These are phyloP conservation scores for Pseudogymnoascus verrucosus DNA, from an alignment of 2,329 filamentous ascomycete species.

Conservation along the genomic window DNA sequence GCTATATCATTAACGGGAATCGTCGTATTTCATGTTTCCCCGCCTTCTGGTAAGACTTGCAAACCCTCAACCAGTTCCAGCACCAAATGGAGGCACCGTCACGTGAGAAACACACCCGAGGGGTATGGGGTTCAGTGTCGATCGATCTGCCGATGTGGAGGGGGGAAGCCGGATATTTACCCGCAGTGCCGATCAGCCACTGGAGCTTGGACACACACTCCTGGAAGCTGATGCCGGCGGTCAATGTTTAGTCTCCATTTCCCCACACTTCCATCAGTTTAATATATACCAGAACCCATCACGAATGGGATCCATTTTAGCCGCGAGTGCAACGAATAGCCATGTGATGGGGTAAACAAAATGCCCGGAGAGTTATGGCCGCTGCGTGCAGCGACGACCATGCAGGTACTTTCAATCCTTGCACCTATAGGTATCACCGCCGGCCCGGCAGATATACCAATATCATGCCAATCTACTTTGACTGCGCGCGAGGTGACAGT, in stretches of 20 bases:
- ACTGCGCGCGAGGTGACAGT: no score
- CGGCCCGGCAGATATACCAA: neutral
- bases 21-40: neutral
- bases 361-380: neutral
- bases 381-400: neutral
- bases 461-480: neutral
- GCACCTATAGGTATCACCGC: neutral
- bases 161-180: neutral
- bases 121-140: neutral
- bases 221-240: neutral
- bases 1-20: neutral
- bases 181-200: slow-evolving; percentile 5
- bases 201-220: neutral
- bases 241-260: neutral
- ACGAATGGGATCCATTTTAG: neutral
- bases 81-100: neutral
- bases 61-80: neutral
- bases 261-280: neutral
- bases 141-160: neutral
- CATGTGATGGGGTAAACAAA: slow-evolving; percentile 3
- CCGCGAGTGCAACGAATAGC: neutral
- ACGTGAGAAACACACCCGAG: neutral
- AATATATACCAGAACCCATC: neutral
- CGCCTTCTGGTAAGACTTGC: neutral
- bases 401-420: slow-evolving; percentile 4